Percentiles rank a stretch among this genome's conserved stretches.
phyloP scores from a whole-genome alignment of 192 early-diverging fungal species.

The Entomortierella chlamydospora region DNA sequence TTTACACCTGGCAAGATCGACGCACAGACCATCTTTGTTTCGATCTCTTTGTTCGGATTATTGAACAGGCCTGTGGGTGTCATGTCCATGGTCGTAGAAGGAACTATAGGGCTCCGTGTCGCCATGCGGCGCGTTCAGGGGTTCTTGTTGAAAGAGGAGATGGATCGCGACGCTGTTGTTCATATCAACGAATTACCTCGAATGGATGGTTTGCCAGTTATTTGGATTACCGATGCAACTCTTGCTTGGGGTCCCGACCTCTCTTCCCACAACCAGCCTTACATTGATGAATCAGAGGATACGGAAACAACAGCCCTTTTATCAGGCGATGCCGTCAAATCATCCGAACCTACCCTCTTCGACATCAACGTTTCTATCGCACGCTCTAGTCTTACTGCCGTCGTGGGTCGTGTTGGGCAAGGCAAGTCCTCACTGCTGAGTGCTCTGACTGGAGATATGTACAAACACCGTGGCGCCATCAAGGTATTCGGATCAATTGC shows the following conservation, averaged over 20 bases:
- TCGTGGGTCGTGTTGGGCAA: constrained; percentile 76
- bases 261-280: too few relatives aligned
- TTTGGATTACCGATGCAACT: constrained; percentile 17
- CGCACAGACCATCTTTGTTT: constrained; percentile 82
- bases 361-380: constrained; percentile 3
- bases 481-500: constrained; percentile 66
- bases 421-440: constrained; percentile 81
- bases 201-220: neutral
- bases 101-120: constrained; percentile 80
- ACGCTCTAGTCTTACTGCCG: constrained; percentile 29
- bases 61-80: constrained; percentile 84
- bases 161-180: constrained; percentile 25
- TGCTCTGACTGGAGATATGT: constrained; percentile 86
- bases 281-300: constrained; percentile 2
- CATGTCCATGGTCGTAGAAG: constrained; percentile 80
- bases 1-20: constrained; percentile 59
- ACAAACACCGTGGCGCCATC: constrained; percentile 63
- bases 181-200: constrained; percentile 8
- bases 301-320: constrained; percentile 18
- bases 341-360: constrained; percentile 22
- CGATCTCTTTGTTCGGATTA: constrained; percentile 90
- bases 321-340: constrained; percentile 27
- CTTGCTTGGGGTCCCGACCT: constrained; percentile 26
- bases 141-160: constrained; percentile 84
- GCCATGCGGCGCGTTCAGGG: constrained; percentile 81